Base-by-base conservation (phyloP, 2,329 filamentous ascomycete genomes). In the Aureobasidium mangrovei region DNA sequence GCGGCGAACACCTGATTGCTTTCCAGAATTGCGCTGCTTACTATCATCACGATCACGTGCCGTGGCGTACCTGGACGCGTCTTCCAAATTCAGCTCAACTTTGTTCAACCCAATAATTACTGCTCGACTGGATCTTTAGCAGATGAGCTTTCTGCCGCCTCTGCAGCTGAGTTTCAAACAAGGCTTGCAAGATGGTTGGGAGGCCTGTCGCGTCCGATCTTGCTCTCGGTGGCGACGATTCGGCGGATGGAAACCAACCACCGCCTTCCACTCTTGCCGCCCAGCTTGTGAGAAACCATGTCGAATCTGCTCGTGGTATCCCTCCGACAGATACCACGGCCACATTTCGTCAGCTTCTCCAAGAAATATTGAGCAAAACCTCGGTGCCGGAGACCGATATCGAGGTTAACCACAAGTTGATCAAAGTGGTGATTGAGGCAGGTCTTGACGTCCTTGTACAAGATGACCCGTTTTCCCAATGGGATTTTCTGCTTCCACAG, bases 261-360 rank as follows among this genome's bases (percentile, higher is more conserved):
- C 75, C 75, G 38, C 86, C 89, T 9, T 95, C 91, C 12, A 94
- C 90, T 7, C 78, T 95, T 63, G 89, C 91, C 51, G 88, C 88
- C 9, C 88, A 94, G 69, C 83, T 96, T 55, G 88, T 93, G 59
- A 84, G 88, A 66, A 88, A 88, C 66, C 83, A 85, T 26, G 80
- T 80, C 47, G 77, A 79, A 49, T 78, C 77, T 58, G 42, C 48
- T 7, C 44, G 47, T 38, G 47, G 53, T n/a, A 3, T 45, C 4
- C 46, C 24, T 3, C 43, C 51, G 24, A 29, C 39, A 32, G 53
- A 59, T 38, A 27, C 55, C 3, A 45, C 57, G 56, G 82, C 84
- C 61, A 86, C 88, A 47, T 84, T 96, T 59, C 83, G 86, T 58
- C 82, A 84, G 51, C 77, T 96, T 2, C 76, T 91, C 28, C 81